phyloP scores from a whole-genome alignment of 2,329 filamentous ascomycete species.

The Fusarium circinatum region DNA sequence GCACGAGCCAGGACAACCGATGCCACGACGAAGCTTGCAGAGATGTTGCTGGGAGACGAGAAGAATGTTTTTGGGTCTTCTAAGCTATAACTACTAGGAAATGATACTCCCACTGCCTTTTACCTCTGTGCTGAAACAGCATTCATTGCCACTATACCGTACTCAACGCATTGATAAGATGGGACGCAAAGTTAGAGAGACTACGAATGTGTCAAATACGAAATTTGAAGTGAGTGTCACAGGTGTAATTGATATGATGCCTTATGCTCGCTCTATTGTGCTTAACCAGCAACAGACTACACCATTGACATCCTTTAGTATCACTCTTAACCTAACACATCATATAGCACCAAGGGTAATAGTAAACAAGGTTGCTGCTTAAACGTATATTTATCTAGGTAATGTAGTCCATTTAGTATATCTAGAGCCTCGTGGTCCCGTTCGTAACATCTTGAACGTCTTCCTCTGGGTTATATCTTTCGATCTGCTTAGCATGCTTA shows the following conservation, averaged over 20 bases:
- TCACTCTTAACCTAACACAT: too few relatives aligned
- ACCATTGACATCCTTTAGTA: too few relatives aligned
- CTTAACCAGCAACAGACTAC: too few relatives aligned
- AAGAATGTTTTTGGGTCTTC: fast-evolving
- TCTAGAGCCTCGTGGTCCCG: not conserved
- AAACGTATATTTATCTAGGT: not conserved
- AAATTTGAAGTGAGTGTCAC: too few relatives aligned
- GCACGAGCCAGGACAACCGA: not conserved
- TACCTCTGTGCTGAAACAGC: not conserved
- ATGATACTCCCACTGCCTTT: not conserved
- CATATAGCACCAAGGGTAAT: too few relatives aligned
- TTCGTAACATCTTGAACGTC: not conserved
- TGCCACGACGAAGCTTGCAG: not conserved
- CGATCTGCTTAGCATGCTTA: not conserved
- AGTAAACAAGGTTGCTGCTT: too few relatives aligned
- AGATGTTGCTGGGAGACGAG: not conserved
- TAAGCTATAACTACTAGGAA: not conserved
- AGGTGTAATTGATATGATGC: too few relatives aligned
- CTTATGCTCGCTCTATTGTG: too few relatives aligned
- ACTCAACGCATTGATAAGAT: too few relatives aligned
- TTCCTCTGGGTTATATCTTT: not conserved
- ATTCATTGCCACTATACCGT: too few relatives aligned
- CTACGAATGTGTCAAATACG: too few relatives aligned
- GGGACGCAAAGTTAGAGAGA: too few relatives aligned
- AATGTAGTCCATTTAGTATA: not conserved